Evolutionary conservation across 306 rosid species (phyloP).

Genomic region (Vigna reflexopilosa): DNA sequence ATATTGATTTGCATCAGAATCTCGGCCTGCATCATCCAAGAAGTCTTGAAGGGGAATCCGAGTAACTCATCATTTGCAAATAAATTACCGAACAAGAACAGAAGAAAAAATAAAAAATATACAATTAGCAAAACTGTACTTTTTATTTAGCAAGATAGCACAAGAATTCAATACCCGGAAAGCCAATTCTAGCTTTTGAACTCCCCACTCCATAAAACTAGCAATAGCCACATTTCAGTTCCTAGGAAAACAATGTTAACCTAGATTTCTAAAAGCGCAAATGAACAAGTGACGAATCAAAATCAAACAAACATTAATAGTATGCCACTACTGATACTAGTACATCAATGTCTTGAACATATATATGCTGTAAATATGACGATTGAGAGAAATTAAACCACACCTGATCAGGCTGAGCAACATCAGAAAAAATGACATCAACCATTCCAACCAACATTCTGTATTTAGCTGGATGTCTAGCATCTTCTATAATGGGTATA

Average conservation of each 20-base stretch:
- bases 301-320: not conserved
- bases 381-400: constrained; percentile 5
- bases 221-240: no score
- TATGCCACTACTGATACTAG: not conserved
- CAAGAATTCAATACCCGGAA: no score
- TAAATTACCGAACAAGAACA: no score
- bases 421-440: constrained; percentile 98
- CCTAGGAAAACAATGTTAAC: no score
- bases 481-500: constrained; percentile 95
- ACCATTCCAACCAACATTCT: constrained; percentile 97
- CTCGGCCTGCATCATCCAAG: constrained; percentile 75
- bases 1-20: constrained; percentile 55
- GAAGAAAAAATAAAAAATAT: no score
- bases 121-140: no score
- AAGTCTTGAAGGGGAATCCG: constrained; percentile 81
- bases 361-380: not conserved
- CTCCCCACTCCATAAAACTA: no score
- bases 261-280: not conserved
- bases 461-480: constrained; percentile 93
- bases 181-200: no score
- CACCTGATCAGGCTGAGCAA: constrained; percentile 99
- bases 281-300: not conserved
- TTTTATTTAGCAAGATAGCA: no score
- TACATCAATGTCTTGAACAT: not conserved
- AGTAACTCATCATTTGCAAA: constrained; percentile 51